These are phyloP conservation scores for Aaosphaeria arxii DNA, from an alignment of 2,329 filamentous ascomycete species.

Conservation along the genomic window DNA sequence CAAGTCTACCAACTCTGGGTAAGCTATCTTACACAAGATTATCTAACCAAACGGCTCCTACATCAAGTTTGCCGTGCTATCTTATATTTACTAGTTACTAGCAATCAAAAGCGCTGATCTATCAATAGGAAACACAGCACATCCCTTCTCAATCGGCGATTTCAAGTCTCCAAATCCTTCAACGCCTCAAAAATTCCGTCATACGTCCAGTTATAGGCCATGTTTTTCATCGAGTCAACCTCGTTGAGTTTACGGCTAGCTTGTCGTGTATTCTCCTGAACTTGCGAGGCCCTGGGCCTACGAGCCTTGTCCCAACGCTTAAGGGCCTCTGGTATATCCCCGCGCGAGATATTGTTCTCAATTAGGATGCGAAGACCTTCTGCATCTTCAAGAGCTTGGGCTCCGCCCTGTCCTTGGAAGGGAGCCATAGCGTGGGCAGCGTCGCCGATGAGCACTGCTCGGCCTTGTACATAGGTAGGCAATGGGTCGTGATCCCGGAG, in stretches of 20 bases:
- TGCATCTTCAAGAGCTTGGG: conserved; percentile 54
- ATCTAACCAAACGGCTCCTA: too few relatives aligned
- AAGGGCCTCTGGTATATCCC: conserved; percentile 3
- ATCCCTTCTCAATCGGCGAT: too few relatives aligned
- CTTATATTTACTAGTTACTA: too few relatives aligned
- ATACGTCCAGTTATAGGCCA: conserved; percentile 2
- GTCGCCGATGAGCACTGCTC: conserved; percentile 54
- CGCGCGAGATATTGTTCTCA: not conserved
- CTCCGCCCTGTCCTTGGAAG: conserved; percentile 52
- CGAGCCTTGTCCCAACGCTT: conserved; percentile 2
- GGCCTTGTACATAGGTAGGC: conserved; percentile 21
- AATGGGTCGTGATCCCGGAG: conserved; percentile 6
- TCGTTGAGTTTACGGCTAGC: conserved; percentile 1
- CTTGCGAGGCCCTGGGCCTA: conserved; percentile 1
- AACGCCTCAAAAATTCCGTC: conserved; percentile 1
- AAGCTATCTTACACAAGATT: too few relatives aligned
- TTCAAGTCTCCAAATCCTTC: too few relatives aligned
- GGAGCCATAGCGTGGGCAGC: conserved; percentile 55
- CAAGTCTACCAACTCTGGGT: too few relatives aligned
- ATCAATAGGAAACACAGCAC: too few relatives aligned
- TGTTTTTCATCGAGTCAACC: conserved; percentile 1
- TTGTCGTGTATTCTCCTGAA: conserved; percentile 5
- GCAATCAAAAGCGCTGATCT: too few relatives aligned
- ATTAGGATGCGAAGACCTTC: conserved; percentile 37
- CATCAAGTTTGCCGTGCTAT: too few relatives aligned